Percentiles rank a stretch among this genome's conserved stretches.
phyloP scores from a whole-genome alignment of 495 filamentous ascomycete species.

The Immersiella caudata region DNA sequence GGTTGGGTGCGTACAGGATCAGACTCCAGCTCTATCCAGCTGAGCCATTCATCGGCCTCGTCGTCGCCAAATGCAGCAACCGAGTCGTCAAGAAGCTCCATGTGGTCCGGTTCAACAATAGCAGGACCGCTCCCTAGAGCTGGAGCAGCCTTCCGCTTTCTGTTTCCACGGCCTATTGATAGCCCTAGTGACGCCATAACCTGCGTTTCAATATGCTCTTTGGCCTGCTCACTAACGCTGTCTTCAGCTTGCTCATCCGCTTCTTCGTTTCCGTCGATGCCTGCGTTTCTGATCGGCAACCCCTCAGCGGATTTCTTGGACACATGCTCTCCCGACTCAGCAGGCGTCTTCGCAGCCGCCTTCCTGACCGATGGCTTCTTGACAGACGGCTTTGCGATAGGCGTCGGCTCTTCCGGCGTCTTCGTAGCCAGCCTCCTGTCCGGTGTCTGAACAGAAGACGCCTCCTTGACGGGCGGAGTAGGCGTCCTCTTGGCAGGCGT shows the following conservation, averaged over 20 bases:
- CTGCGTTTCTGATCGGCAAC: no score
- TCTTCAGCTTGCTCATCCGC: neutral
- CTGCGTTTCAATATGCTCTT: neutral
- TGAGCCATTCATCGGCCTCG: constrained; percentile 54
- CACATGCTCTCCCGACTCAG: no score
- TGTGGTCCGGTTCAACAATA: constrained; percentile 3
- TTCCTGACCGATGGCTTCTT: neutral
- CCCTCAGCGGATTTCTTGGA: no score
- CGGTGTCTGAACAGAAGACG: no score
- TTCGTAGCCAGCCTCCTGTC: no score
- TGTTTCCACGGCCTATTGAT: constrained; percentile 31
- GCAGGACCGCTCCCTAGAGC: constrained; percentile 32
- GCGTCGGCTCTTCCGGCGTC: neutral
- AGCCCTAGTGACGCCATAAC: no score
- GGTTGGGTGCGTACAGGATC: constrained; percentile 67
- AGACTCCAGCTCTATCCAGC: constrained; percentile 88
- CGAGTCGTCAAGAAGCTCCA: constrained; percentile 38
- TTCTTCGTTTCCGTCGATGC: neutral
- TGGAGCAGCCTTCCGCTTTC: constrained; percentile 43
- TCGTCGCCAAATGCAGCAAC: constrained; percentile 42
- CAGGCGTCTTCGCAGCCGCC: neutral
- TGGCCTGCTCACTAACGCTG: neutral
- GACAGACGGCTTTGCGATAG: neutral
- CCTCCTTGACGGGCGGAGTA: no score
- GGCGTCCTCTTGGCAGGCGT: no score